A percentile compares a stretch with the other conserved stretches of the same genome.
These are phyloP conservation scores for Xerocomellus intermedius DNA, from an alignment of 768 basidiomycete species.

Conservation along the genomic window DNA sequence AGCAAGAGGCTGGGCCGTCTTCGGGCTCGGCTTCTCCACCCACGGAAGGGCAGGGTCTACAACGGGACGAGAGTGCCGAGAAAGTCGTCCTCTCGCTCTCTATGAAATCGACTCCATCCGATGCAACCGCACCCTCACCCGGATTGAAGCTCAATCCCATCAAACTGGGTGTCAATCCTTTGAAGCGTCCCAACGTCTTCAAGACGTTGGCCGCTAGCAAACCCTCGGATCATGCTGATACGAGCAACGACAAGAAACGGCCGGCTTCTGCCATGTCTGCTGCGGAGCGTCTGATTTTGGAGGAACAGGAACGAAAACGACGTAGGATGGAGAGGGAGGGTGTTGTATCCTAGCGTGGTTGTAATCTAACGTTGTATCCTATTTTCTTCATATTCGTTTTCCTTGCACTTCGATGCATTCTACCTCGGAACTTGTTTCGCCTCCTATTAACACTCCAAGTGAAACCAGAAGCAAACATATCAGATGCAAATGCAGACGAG, in stretches of 20 bases:
- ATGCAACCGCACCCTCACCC: slow-evolving; percentile 32
- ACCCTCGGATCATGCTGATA: slow-evolving; percentile 26
- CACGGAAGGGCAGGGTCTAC: slow-evolving; percentile 54
- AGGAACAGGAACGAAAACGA: slow-evolving; percentile 89
- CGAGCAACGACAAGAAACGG: slow-evolving; percentile 58
- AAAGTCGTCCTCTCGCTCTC: slow-evolving; percentile 77
- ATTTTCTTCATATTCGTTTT: slow-evolving; percentile 4
- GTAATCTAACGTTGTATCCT: slow-evolving; percentile 5
- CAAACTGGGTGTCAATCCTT: slow-evolving; percentile 47
- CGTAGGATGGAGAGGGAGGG: slow-evolving; percentile 63
- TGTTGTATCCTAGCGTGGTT: slow-evolving; percentile 11
- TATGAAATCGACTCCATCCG: slow-evolving; percentile 44
- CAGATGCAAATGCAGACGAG: neutral
- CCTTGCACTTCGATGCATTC: neutral
- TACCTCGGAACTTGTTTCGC: too few relatives aligned
- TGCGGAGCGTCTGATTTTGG: slow-evolving; percentile 81
- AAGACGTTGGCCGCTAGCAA: slow-evolving; percentile 47
- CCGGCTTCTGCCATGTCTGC: slow-evolving; percentile 67
- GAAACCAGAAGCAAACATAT: neutral
- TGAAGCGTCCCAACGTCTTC: slow-evolving; percentile 76
- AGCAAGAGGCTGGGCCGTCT: slow-evolving; percentile 38
- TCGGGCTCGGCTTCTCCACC: slow-evolving; percentile 37
- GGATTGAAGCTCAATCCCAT: slow-evolving; percentile 61
- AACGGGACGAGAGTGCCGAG: slow-evolving; percentile 68
- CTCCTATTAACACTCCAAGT: neutral